A percentile compares a stretch with the other conserved stretches of the same genome.
Conservation (phyloP, 306 rosid species). For the Vigna trinervia region DNA sequence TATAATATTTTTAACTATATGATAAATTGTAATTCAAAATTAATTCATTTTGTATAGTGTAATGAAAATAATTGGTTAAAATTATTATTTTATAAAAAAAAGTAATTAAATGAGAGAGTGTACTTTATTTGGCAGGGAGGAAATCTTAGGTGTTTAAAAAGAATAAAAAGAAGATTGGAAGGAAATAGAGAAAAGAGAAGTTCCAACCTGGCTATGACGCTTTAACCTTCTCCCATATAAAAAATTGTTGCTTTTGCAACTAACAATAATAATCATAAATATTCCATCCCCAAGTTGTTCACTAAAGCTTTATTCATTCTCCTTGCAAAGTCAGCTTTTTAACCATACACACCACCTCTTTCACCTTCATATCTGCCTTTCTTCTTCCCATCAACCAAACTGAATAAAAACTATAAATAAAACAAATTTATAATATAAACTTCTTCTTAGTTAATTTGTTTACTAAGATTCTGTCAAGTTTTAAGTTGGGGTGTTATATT, state of each 20-base stretch:
- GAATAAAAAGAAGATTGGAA: slow-evolving; percentile 4
- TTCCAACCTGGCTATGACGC: slow-evolving; percentile 50
- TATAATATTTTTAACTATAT: no score
- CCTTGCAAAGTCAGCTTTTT: slow-evolving; percentile 48
- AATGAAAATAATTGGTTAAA: no score
- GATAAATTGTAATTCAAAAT: no score
- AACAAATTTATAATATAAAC: no score
- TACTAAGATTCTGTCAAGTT: no score
- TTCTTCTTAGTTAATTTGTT: no score
- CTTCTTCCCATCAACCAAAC: not conserved
- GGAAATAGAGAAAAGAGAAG: slow-evolving; percentile 52
- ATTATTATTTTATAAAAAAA: no score
- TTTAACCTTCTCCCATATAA: slow-evolving; percentile 27
- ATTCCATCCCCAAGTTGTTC: slow-evolving; percentile 38
- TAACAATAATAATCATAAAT: slow-evolving; percentile 2
- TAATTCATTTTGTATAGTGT: no score
- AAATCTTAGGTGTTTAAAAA: not conserved
- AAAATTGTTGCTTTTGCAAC: slow-evolving; percentile 35
- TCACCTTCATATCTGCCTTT: not conserved
- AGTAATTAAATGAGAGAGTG: not conserved
- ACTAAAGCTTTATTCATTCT: slow-evolving; percentile 39
- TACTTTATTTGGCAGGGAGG: not conserved
- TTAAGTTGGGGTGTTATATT: no score
- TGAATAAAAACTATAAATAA: no score
- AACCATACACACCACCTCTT: slow-evolving; percentile 29